Conservation (phyloP, 2,329 filamentous ascomycete species). For the Nothopassalora personata region DNA sequence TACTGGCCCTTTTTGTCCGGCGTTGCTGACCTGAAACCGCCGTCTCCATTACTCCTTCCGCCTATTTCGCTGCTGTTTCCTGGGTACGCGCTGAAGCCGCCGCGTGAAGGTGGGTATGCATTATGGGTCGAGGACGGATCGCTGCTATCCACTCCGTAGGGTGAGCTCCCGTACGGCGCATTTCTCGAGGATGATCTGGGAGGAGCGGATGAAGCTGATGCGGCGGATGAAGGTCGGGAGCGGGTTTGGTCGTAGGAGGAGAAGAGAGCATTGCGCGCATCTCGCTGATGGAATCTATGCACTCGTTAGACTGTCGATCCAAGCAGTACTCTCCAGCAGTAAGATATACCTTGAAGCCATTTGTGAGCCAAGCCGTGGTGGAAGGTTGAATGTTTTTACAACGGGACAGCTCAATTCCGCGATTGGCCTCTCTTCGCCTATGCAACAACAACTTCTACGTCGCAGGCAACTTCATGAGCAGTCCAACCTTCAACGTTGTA, state of each 20-base stretch:
- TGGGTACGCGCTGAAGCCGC: conserved; percentile 30
- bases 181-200: conserved; percentile 20
- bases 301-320: not conserved
- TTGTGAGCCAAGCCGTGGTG: not conserved
- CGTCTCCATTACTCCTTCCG: conserved; percentile 20
- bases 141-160: conserved; percentile 19
- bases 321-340: not conserved
- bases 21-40: conserved; percentile 38
- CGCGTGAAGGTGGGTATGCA: conserved; percentile 13
- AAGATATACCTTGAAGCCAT: conserved; percentile 11
- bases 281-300: conserved; percentile 31
- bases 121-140: conserved; percentile 12
- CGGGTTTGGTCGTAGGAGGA: conserved; percentile 33
- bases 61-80: conserved; percentile 15
- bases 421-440: not conserved
- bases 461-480: no score
- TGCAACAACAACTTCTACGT: no score
- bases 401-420: not conserved
- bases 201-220: conserved; percentile 24
- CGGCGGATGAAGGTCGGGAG: conserved; percentile 31
- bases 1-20: conserved; percentile 72
- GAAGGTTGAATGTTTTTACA: not conserved
- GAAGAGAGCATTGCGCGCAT: conserved; percentile 39
- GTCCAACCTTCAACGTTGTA: no score
- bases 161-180: conserved; percentile 18